Percentiles rank a stretch among this genome's conserved stretches.
Evolutionary conservation across 164 flowering plant genomes (phyloP).

Genomic region (Echeveria elegans): DNA sequence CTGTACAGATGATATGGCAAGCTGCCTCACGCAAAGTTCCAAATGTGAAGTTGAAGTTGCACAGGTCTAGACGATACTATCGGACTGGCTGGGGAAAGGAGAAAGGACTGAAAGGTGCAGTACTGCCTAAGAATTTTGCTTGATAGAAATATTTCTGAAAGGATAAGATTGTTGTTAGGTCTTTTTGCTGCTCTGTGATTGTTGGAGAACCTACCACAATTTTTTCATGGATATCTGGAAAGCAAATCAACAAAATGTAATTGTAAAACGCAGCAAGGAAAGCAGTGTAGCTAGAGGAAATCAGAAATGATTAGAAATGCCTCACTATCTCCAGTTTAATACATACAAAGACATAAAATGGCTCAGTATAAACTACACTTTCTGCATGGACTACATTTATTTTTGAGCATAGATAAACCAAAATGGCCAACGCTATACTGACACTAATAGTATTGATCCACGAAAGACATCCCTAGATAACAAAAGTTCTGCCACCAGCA

Average conservation of each 20-base stretch:
- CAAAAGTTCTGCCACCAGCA: too few species aligned
- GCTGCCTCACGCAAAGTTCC: slow-evolving; percentile 64
- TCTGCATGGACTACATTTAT: too few species aligned
- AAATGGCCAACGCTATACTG: too few species aligned
- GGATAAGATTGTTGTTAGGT: background rate
- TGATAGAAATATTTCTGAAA: slow-evolving; percentile 6
- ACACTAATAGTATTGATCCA: too few species aligned
- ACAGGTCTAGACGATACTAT: slow-evolving; percentile 34
- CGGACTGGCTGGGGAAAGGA: slow-evolving; percentile 6
- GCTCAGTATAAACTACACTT: background rate
- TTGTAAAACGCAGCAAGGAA: background rate
- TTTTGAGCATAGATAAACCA: too few species aligned
- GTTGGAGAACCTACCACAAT: background rate
- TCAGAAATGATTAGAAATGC: background rate
- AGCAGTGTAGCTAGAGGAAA: background rate
- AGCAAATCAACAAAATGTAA: background rate
- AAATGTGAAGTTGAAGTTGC: slow-evolving; percentile 32
- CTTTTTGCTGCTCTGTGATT: too few species aligned
- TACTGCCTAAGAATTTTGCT: slow-evolving; percentile 23
- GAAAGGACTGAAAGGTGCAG: slow-evolving; percentile 7
- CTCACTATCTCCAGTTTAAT: background rate
- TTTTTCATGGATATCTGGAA: background rate
- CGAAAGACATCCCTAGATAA: too few species aligned
- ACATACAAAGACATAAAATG: background rate
- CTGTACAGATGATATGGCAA: slow-evolving; percentile 89